Conservation (phyloP, 129 eudicot species). For the Escallonia rubra region DNA sequence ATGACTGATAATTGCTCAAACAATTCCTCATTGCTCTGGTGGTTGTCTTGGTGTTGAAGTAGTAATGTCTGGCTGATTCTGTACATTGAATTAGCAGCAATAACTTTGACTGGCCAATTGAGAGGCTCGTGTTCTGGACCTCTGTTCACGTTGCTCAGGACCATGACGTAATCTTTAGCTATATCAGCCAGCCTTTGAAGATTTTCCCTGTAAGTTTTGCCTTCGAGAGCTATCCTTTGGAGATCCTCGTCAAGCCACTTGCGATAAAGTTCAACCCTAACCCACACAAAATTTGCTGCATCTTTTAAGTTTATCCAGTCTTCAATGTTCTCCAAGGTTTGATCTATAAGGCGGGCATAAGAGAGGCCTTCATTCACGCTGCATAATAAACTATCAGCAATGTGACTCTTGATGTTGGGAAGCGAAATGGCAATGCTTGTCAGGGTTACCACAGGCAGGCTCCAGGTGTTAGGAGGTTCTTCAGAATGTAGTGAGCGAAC, state of each 20-base stretch:
- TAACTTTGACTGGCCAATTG: slow-evolving; percentile 48
- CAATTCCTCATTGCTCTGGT: slow-evolving; percentile 19
- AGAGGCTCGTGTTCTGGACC: slow-evolving; percentile 46
- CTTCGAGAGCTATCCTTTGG: slow-evolving; percentile 2
- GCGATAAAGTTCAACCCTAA: too few species aligned
- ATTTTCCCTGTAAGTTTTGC: slow-evolving; percentile 9
- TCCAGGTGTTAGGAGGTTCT: slow-evolving; percentile 78
- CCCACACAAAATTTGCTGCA: too few species aligned
- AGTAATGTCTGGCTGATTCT: slow-evolving; percentile 52
- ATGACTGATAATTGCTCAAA: slow-evolving; percentile 34
- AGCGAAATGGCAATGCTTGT: slow-evolving; percentile 60
- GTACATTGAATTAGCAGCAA: slow-evolving; percentile 79
- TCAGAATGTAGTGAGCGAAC: slow-evolving; percentile 36
- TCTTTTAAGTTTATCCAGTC: too few species aligned
- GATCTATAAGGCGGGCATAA: not conserved
- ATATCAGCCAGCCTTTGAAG: not conserved
- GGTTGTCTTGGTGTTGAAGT: slow-evolving; percentile 1
- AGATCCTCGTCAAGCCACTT: not conserved
- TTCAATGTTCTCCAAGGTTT: too few species aligned
- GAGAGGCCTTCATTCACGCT: slow-evolving; percentile 52
- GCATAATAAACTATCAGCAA: slow-evolving; percentile 25
- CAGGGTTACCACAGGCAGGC: slow-evolving; percentile 69
- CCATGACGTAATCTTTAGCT: too few species aligned
- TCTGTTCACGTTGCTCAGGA: slow-evolving; percentile 1
- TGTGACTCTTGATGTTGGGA: slow-evolving; percentile 25